These are phyloP conservation scores for Penicillium malachiteum DNA, from an alignment of 495 filamentous ascomycete genomes.

Conservation along the genomic window DNA sequence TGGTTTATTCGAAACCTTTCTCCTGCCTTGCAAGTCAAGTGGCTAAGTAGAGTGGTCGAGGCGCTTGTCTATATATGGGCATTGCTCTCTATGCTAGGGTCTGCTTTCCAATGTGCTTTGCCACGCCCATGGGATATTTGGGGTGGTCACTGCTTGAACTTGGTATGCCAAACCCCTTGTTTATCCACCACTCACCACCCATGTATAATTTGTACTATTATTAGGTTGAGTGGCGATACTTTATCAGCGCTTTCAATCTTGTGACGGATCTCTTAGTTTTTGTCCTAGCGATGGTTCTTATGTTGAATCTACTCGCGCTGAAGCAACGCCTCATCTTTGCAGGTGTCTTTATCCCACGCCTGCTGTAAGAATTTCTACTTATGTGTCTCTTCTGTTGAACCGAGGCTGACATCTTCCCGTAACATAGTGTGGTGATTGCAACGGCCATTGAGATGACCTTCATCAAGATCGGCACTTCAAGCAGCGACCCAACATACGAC, in stretches of 20 bases:
- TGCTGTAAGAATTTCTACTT: constrained; percentile 11
- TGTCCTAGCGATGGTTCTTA: constrained; percentile 18
- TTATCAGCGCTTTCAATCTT: constrained; percentile 16
- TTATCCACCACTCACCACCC: neutral
- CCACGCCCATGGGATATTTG: constrained; percentile 26
- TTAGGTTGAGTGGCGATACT: constrained; percentile 25
- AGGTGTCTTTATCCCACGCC: constrained; percentile 21
- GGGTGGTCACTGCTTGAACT: constrained; percentile 19
- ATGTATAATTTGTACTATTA: too few species aligned
- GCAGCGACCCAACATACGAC: constrained; percentile 20
- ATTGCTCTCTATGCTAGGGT: constrained; percentile 13
- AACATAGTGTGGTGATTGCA: constrained; percentile 17
- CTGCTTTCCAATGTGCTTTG: constrained; percentile 23
- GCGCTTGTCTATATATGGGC: constrained; percentile 12
- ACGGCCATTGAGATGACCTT: constrained; percentile 14
- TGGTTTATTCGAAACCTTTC: constrained; percentile 22
- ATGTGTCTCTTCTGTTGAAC: neutral
- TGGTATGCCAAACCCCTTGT: constrained; percentile 10
- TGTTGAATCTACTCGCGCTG: constrained; percentile 19
- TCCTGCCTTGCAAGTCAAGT: constrained; percentile 14
- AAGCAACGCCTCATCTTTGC: constrained; percentile 18
- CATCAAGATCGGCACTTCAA: neutral
- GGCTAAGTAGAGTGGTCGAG: constrained; percentile 12
- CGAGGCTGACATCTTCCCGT: neutral
- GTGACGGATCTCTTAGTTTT: constrained; percentile 24